Evolutionary conservation across 352 stramenopile species (phyloP).

Genomic region (Phytophthora cactorum): DNA sequence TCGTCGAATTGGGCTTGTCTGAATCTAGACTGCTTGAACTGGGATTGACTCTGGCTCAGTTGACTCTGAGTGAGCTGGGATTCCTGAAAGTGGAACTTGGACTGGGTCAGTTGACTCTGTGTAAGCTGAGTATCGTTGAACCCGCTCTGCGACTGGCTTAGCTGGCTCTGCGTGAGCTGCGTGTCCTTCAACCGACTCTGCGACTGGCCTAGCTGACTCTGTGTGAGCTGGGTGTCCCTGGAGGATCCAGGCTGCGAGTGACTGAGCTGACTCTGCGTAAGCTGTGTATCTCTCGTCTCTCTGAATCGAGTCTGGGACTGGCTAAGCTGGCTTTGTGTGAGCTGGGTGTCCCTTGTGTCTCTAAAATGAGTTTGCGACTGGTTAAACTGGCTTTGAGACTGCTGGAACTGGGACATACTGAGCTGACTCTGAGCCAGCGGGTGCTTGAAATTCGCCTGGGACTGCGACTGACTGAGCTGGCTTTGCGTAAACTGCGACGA

Average conservation of each 20-base stretch:
- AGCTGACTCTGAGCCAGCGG: slow-evolving; percentile 23
- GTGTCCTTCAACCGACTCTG: slow-evolving; percentile 13
- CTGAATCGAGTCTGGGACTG: slow-evolving; percentile 11
- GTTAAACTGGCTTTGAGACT: slow-evolving; percentile 9
- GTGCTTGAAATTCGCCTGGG: slow-evolving; percentile 16
- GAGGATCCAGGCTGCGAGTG: slow-evolving; percentile 2
- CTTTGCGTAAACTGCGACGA: slow-evolving; percentile 6
- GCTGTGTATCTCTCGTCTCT: slow-evolving; percentile 5
- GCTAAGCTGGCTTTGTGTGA: slow-evolving; percentile 8
- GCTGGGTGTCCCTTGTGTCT: slow-evolving; percentile 4
- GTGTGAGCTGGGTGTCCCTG: slow-evolving; percentile 15
- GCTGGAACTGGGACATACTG: slow-evolving; percentile 16
- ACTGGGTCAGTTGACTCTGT: slow-evolving; percentile 13
- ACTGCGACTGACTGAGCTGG: slow-evolving; percentile 23
- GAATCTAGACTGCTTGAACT: slow-evolving; percentile 26
- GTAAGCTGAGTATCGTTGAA: slow-evolving; percentile 17
- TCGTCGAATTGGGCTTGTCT: slow-evolving; percentile 31
- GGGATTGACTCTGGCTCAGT: slow-evolving; percentile 1
- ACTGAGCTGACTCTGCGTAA: slow-evolving; percentile 23
- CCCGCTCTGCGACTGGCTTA: slow-evolving; percentile 10
- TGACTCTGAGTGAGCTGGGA: slow-evolving; percentile 19
- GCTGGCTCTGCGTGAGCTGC: slow-evolving; percentile 18
- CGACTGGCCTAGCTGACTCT: slow-evolving; percentile 23
- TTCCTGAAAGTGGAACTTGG: slow-evolving; percentile 1
- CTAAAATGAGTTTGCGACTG: slow-evolving; percentile 9